phyloP scores from a whole-genome alignment of 768 basidiomycete genomes.

The Suillus fuscotomentosus region DNA sequence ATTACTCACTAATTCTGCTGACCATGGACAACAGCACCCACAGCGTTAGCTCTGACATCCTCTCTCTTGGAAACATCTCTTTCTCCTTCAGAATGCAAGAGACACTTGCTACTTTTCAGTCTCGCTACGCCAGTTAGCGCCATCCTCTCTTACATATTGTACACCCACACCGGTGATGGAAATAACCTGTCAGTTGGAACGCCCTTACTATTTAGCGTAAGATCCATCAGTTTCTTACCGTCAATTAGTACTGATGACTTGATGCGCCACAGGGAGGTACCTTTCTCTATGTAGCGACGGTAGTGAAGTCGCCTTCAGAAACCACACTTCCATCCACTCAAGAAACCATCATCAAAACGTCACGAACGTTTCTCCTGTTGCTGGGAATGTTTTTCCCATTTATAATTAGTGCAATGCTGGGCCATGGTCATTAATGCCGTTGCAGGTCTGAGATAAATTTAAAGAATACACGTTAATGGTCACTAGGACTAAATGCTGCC shows the following conservation, averaged over 20 bases:
- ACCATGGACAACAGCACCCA: slow-evolving; percentile 62
- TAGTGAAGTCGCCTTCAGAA: slow-evolving; percentile 73
- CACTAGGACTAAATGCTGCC: neutral
- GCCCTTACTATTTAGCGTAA: slow-evolving; percentile 81
- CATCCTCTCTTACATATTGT: slow-evolving; percentile 66
- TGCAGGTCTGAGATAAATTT: neutral
- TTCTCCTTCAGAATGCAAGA: slow-evolving; percentile 64
- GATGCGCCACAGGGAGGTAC: slow-evolving; percentile 69
- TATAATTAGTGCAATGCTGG: slow-evolving; percentile 54
- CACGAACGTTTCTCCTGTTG: slow-evolving; percentile 53
- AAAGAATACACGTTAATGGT: neutral
- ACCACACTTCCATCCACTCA: slow-evolving; percentile 28
- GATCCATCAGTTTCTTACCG: slow-evolving; percentile 22
- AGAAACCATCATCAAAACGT: slow-evolving; percentile 42
- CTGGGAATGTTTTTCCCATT: slow-evolving; percentile 74
- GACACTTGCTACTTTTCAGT: slow-evolving; percentile 75
- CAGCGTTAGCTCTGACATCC: slow-evolving; percentile 84
- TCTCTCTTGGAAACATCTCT: slow-evolving; percentile 80
- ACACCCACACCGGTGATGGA: slow-evolving; percentile 45
- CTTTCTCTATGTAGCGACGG: slow-evolving; percentile 92
- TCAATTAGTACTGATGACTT: neutral
- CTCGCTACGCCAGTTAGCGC: slow-evolving; percentile 84
- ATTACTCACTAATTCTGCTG: neutral
- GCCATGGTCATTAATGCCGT: slow-evolving; percentile 48
- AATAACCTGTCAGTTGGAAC: slow-evolving; percentile 63